Percentiles rank a stretch among this genome's conserved stretches.
Evolutionary conservation across 2,329 filamentous ascomycete genomes (phyloP).

Genomic region (Fusarium brevicatenulatum): DNA sequence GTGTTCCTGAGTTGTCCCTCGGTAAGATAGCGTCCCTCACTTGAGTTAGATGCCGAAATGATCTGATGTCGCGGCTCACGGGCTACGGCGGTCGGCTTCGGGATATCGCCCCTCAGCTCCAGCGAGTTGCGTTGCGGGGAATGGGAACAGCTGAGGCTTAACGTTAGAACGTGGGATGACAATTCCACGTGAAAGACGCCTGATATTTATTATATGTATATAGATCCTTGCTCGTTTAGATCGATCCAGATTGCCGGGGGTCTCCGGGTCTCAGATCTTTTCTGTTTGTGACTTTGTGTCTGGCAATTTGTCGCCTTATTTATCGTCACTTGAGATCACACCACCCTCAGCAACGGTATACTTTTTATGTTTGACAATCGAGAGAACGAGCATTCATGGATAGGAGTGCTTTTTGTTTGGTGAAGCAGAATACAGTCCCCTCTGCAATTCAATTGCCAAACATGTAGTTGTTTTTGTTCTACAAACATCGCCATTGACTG

Average conservation of each 20-base stretch:
- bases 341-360: not conserved
- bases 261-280: not conserved
- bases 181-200: not conserved
- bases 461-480: not conserved
- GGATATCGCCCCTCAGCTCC: conserved; percentile 15
- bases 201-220: not conserved
- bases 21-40: conserved; percentile 19
- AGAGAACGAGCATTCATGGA: rapidly evolving
- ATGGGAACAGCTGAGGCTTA: not conserved
- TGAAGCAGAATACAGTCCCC: no score
- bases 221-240: not conserved
- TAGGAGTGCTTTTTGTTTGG: rapidly evolving
- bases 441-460: rapidly evolving
- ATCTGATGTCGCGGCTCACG: conserved; percentile 28
- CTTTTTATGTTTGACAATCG: not conserved
- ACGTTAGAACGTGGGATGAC: not conserved
- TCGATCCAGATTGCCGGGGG: not conserved
- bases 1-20: conserved; percentile 32
- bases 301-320: not conserved
- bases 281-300: not conserved
- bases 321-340: not conserved
- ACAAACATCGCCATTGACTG: not conserved
- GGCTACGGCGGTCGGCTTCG: conserved; percentile 36
- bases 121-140: conserved; percentile 21
- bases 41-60: conserved; percentile 10